Evolutionary conservation across 2,329 filamentous ascomycete species (phyloP), one percentile per base, ranked within the genome.

Genomic region (Helotiales sp.): DNA sequence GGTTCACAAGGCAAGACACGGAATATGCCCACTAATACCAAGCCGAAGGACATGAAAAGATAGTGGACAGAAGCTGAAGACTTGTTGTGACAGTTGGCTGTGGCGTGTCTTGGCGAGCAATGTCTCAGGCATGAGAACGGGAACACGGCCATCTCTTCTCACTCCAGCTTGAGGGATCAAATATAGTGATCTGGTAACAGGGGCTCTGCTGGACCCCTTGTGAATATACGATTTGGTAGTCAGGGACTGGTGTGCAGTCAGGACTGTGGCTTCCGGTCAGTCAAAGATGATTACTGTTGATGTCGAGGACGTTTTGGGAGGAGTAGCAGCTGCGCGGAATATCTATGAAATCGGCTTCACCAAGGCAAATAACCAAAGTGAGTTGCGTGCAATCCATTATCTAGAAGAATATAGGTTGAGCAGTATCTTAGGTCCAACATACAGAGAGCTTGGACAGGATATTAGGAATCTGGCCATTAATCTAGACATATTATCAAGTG

Each of bases 301-400:
- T 38, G 15, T 47, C 19, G 40, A 34, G 12, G 52, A 54, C 36
- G 19, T 46, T 5, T 9, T 48, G 29, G 15, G 27, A 12, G 30
- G 40, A 17, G 15, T 54, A 10, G 38, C 38, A 27, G n/a, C 52
- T 5, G 52, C 52, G 7, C 40, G 27, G 17, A 15, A 54, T 29
- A 5, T 54, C 29, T 48, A 47, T 36, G 40, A 54, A 17, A 27
- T 48, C 12, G 52, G 52, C 4, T 54, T 54, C 24, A 33, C 19
- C 29, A 54, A 29, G 24, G 42, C 30, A 5, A 34, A 12, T 17
- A 54, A 54, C 33, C 9, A 38, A 30, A 47, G 52, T 54, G 24
- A 47, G 52, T 54, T n/a, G n/a, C n/a, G 12, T 54, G 4, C n/a
- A 9, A 12, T n/a, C 22, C 6, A 17, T 15, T 1, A 5, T 22